Conservation (phyloP, 768 basidiomycete genomes). For the Psilocybe azurescens region DNA sequence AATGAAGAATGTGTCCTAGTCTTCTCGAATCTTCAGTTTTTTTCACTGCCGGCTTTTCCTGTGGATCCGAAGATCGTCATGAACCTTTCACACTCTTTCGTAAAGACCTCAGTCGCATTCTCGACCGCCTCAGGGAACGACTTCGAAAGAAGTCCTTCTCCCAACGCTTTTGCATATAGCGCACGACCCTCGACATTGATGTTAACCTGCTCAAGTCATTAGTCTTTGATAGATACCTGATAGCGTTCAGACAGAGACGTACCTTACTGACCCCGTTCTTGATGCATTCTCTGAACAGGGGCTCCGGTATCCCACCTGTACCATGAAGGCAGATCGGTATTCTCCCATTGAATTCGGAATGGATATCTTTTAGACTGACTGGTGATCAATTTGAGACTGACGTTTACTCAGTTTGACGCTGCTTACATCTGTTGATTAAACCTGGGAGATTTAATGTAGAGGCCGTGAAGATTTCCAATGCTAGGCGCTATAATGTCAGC, state of each 20-base stretch:
- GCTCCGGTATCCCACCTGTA: slow-evolving; percentile 49
- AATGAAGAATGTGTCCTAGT: too few relatives aligned
- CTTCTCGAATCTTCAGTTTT: too few relatives aligned
- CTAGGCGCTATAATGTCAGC: slow-evolving; percentile 51
- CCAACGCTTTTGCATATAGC: slow-evolving; percentile 43
- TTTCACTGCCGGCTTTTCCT: too few relatives aligned
- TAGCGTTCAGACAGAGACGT: background rate
- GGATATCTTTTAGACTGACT: slow-evolving; percentile 41
- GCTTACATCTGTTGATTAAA: slow-evolving; percentile 49
- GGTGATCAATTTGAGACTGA: background rate
- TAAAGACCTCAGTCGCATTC: slow-evolving; percentile 48
- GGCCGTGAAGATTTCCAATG: slow-evolving; percentile 53
- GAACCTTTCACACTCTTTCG: slow-evolving; percentile 45
- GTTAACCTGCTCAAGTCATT: slow-evolving; percentile 37
- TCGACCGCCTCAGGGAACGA: slow-evolving; percentile 52
- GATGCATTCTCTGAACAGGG: slow-evolving; percentile 48
- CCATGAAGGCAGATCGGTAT: slow-evolving; percentile 50
- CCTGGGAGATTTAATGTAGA: slow-evolving; percentile 49
- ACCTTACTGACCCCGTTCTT: slow-evolving; percentile 52
- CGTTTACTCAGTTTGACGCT: background rate
- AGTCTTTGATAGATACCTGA: background rate
- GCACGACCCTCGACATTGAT: slow-evolving; percentile 51
- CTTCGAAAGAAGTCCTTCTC: slow-evolving; percentile 35
- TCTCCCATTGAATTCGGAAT: slow-evolving; percentile 37
- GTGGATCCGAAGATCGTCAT: too few relatives aligned